Conservation (phyloP, 495 filamentous ascomycete species). For the Penicillium tannophilum region DNA sequence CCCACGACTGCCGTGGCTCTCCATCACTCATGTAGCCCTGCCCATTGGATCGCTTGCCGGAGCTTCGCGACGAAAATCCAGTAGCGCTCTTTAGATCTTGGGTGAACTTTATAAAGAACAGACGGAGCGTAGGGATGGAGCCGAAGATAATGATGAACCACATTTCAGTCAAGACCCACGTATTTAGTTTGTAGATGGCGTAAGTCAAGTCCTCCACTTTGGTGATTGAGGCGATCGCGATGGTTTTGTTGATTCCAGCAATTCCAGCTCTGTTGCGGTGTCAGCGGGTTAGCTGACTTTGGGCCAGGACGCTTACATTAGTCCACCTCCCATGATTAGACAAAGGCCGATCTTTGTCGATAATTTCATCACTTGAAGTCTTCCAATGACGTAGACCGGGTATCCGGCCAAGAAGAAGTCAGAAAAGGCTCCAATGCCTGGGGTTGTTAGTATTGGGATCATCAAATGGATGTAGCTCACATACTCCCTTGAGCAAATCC, state of each 20-base stretch:
- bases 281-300: neutral
- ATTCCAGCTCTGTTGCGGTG: conserved; percentile 22
- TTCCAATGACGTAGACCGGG: conserved; percentile 35
- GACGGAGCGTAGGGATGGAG: conserved; percentile 29
- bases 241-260: conserved; percentile 32
- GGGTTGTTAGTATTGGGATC: neutral
- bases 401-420: conserved; percentile 39
- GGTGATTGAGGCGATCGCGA: conserved; percentile 26
- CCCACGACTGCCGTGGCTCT: conserved; percentile 14
- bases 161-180: conserved; percentile 32
- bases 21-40: conserved; percentile 3
- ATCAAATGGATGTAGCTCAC: neutral
- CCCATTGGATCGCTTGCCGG: neutral
- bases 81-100: conserved; percentile 20
- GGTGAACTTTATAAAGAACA: conserved; percentile 23
- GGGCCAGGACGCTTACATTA: conserved; percentile 28
- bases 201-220: conserved; percentile 23
- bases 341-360: conserved; percentile 37
- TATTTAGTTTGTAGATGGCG: conserved; percentile 25
- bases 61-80: conserved; percentile 9
- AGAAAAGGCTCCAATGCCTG: conserved; percentile 30
- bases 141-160: conserved; percentile 38
- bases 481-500: conserved; percentile 32
- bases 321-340: conserved; percentile 38
- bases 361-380: conserved; percentile 30